Evolutionary conservation across 352 stramenopile genomes (phyloP).

Genomic region (Globisporangium ultimum): DNA sequence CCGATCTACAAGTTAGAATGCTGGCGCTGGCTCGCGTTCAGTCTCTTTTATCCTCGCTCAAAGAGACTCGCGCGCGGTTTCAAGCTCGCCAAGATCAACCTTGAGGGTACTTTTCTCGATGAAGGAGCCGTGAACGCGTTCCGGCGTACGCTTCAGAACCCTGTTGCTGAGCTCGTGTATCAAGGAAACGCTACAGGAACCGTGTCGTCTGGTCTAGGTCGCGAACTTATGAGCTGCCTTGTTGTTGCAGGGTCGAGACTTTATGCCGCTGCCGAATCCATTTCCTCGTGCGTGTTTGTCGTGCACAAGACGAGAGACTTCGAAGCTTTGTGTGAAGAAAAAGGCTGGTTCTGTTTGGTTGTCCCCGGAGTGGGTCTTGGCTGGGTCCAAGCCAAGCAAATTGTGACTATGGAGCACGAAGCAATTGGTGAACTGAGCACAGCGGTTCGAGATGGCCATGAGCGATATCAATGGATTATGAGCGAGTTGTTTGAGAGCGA

Average conservation of each 20-base stretch:
- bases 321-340: conserved; percentile 3
- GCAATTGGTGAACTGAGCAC: not conserved
- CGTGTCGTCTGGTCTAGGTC: not conserved
- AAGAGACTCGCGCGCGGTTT: not conserved
- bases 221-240: not conserved
- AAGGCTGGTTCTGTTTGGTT: not conserved
- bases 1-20: not conserved
- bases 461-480: not conserved
- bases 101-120: not conserved
- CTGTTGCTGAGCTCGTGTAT: conserved; percentile 3
- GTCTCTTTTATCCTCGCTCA: conserved; percentile 10
- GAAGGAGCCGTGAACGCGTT: not conserved
- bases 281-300: not conserved
- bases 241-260: conserved; percentile 2
- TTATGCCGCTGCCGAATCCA: not conserved
- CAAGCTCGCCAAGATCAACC: not conserved
- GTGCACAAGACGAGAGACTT: not conserved
- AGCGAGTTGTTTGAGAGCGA: not conserved
- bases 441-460: too few relatives aligned
- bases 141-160: not conserved
- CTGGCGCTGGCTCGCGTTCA: conserved; percentile 14
- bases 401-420: not conserved
- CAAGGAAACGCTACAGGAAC: not conserved
- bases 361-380: not conserved
- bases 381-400: not conserved